Evolutionary conservation across 208 protist genomes (phyloP), one percentile per base, ranked within the genome.

Genomic region (Dictyostelium gargantuum): DNA sequence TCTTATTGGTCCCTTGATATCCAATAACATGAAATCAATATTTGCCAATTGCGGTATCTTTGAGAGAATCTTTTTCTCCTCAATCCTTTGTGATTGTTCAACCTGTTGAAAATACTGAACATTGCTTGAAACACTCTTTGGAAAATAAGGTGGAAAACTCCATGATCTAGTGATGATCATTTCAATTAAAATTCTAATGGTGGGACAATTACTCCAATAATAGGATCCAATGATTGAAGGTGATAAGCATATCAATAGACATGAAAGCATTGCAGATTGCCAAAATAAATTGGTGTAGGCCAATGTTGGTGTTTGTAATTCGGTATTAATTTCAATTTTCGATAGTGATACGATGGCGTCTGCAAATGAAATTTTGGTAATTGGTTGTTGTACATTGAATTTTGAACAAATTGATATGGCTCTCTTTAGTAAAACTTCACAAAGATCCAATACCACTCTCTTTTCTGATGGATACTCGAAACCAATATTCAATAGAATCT

Each of bases 61-160:
- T n/a, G 11, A 8, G 1, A 61, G 8, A 17, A 86, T 11, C 38
- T 86, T 68, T 26, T 32, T 56, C 35, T 86, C 81, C 23, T 76
- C 38, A 8, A 35, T 44, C 38, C 73, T 86, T 76, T 61, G 46
- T 26, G 46, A 46, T 11, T 32, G 17, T 48, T 86, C 81, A 76
- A 61, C 63, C 3, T 50, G 38, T 76, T 63, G 32, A 58, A 42
- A 85, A 42, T 40, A 58, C 9, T 54, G 11, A 2, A 42, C 42
- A 48, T 32, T 32, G 15, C 44, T 29, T 13, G n/a, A 1, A 8
- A 66, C 19, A 4, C 15, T 21, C 29, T 89, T 89, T 6, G 82
- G 54, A 15, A 52, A 6, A 9, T 89, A 89, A 1, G 82, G 82
- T 35, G 82, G 82, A 42, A 89, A 89, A 32, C 68, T 89, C 66